Conservation (phyloP, 345 rosid genomes). For the Rhodamnia argentea region DNA sequence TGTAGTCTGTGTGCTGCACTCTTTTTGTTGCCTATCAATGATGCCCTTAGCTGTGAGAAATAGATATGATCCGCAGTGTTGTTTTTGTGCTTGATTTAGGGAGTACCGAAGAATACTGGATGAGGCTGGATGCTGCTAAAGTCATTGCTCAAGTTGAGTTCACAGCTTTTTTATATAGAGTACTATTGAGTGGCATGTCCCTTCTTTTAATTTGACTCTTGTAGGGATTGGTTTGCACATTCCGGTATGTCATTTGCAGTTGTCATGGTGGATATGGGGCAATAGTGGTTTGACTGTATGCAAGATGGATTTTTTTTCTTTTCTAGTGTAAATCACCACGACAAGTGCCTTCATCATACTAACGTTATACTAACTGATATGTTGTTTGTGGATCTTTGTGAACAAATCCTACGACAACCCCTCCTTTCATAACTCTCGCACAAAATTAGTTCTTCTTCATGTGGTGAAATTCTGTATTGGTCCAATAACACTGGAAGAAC, state of each 20-base stretch:
- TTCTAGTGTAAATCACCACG: background rate
- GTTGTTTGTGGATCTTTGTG: background rate
- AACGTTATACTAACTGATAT: background rate
- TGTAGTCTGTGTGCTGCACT: background rate
- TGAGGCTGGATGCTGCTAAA: constrained; percentile 75
- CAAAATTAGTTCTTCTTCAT: background rate
- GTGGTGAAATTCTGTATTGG: background rate
- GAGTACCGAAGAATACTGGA: constrained; percentile 87
- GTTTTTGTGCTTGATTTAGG: constrained; percentile 29
- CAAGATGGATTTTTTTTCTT: background rate
- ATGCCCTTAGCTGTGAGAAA: background rate
- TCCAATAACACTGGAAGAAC: background rate
- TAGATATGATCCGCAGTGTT: background rate
- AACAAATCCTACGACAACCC: background rate
- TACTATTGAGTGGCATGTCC: background rate
- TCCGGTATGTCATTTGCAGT: background rate
- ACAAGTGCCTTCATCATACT: background rate
- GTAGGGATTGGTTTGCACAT: background rate
- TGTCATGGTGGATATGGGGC: background rate
- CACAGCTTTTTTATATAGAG: background rate
- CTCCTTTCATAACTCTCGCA: background rate
- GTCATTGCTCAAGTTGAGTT: constrained; percentile 73
- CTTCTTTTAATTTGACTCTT: background rate
- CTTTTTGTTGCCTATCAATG: background rate
- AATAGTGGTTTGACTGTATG: background rate